These are phyloP conservation scores for Magnaporthales sp. DNA, from an alignment of 2,329 filamentous ascomycete genomes.

Conservation along the genomic window DNA sequence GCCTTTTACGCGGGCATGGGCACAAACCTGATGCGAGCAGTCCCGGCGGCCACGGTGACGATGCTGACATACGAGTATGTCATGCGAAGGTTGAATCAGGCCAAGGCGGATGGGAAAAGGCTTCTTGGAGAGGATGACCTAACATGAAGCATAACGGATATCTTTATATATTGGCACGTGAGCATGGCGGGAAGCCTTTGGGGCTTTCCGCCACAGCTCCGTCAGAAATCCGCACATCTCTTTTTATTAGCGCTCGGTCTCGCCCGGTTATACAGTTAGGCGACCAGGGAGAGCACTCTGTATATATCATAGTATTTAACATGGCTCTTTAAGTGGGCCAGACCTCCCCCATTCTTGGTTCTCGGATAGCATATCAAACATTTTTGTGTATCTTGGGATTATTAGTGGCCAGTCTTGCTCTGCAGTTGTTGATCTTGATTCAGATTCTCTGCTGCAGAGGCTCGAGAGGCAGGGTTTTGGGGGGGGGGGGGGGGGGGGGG, in stretches of 20 bases:
- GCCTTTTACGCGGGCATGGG: slow-evolving; percentile 97
- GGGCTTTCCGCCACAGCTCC: neutral
- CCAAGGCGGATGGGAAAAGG: slow-evolving; percentile 8
- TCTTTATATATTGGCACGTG: neutral
- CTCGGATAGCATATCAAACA: neutral
- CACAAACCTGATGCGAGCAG: slow-evolving; percentile 92
- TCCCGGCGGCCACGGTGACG: slow-evolving; percentile 92
- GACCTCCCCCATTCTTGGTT: neutral
- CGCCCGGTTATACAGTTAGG: neutral
- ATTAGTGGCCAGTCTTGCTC: neutral
- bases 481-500: too few species aligned
- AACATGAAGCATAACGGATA: neutral
- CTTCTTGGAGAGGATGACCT: neutral
- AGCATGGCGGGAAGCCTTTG: neutral
- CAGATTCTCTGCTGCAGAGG: neutral
- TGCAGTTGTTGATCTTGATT: neutral
- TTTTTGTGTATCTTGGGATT: neutral
- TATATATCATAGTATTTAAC: neutral
- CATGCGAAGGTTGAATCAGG: slow-evolving; percentile 43
- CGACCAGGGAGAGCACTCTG: neutral
- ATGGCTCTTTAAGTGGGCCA: neutral
- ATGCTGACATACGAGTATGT: slow-evolving; percentile 92
- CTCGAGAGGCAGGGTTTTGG: neutral
- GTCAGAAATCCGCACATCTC: neutral
- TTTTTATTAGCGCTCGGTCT: too few species aligned